These are phyloP conservation scores for Alternaria sp. DNA, from an alignment of 2,329 filamentous ascomycete genomes.

Conservation along the genomic window DNA sequence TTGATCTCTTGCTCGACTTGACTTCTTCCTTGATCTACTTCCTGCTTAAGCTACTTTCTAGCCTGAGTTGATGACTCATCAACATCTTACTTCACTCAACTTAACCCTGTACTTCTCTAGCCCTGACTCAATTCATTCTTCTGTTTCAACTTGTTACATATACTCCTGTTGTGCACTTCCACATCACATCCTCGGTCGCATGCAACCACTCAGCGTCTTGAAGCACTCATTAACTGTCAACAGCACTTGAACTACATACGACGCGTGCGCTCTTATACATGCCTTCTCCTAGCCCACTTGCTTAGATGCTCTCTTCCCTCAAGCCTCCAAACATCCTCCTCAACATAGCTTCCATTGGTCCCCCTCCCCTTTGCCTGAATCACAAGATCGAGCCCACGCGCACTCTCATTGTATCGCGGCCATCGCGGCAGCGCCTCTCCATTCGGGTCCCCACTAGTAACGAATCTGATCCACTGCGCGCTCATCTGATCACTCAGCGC, in stretches of 20 bases:
- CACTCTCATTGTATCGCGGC: conserved; percentile 53
- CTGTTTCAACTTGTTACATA: not conserved
- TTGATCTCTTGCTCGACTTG: not conserved
- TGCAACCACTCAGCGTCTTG: no score
- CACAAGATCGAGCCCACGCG: conserved; percentile 55
- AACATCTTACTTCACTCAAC: not conserved
- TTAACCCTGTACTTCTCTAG: not conserved
- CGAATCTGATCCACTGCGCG: conserved; percentile 57
- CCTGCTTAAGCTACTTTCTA: not conserved
- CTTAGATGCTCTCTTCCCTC: conserved; percentile 54
- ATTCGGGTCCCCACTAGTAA: conserved; percentile 53
- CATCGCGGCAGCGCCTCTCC: conserved; percentile 48
- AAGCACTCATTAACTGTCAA: not conserved
- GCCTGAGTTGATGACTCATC: not conserved
- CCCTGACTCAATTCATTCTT: not conserved
- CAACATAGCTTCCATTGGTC: conserved; percentile 54
- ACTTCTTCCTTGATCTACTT: not conserved
- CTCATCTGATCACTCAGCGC: conserved; percentile 57
- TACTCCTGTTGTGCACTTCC: not conserved
- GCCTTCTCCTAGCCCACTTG: conserved; percentile 50
- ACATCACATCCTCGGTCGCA: not conserved
- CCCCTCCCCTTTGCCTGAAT: conserved; percentile 55
- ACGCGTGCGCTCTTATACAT: conserved; percentile 36
- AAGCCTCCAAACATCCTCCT: conserved; percentile 56
- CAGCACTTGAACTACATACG: no score